Conservation (phyloP, 2,329 filamentous ascomycete genomes). For the Diaporthe sp. region DNA sequence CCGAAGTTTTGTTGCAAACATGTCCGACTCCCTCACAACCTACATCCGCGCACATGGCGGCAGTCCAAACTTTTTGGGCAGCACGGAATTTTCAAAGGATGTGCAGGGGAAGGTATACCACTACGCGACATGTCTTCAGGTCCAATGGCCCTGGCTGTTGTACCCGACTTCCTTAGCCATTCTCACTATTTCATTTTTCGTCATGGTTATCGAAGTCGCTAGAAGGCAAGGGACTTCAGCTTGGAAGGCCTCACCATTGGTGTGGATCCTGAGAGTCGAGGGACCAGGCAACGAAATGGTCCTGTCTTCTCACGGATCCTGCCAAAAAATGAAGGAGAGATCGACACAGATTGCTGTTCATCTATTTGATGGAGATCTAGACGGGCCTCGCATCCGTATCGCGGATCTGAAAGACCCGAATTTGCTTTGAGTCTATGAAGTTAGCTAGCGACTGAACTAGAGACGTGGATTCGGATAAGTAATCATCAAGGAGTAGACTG, state of each 20-base stretch:
- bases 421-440: neutral
- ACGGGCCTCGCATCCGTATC: neutral
- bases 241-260: constrained; percentile 5
- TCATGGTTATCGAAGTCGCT: neutral
- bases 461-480: too few relatives aligned
- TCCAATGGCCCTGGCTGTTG: neutral
- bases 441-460: too few relatives aligned
- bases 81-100: neutral
- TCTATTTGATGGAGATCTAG: neutral
- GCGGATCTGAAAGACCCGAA: neutral
- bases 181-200: neutral
- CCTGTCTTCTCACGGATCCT: too few relatives aligned
- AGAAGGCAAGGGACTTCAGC: neutral
- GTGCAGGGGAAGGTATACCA: neutral
- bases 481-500: too few relatives aligned
- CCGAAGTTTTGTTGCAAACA: neutral
- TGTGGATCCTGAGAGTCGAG: neutral
- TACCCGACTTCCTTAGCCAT: neutral
- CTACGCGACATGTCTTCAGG: neutral
- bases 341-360: neutral
- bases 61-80: neutral
- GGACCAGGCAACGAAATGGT: too few relatives aligned
- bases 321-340: neutral
- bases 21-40: neutral
- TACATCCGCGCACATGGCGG: neutral